Evolutionary conservation across 495 filamentous ascomycete species (phyloP).

Genomic region (Penicillium silybi): DNA sequence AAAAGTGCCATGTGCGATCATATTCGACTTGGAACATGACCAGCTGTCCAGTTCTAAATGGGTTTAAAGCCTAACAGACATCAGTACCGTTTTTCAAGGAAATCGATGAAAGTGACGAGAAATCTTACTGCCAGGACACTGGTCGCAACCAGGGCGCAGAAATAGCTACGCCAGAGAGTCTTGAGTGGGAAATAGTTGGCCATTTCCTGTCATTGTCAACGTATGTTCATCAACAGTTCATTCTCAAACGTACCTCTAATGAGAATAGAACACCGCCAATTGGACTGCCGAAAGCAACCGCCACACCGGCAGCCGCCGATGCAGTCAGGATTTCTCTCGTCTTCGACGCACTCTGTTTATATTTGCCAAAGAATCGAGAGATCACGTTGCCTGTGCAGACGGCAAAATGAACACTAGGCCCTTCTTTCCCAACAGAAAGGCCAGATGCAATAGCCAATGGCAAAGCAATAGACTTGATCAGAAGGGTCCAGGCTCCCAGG

Average conservation of each 20-base stretch:
- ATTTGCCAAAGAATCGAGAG: slow-evolving; percentile 87
- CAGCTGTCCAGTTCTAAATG: slow-evolving; percentile 94
- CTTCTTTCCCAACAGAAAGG: slow-evolving; percentile 94
- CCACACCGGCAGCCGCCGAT: slow-evolving; percentile 91
- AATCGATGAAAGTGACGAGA: not conserved
- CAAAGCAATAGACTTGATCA: slow-evolving; percentile 91
- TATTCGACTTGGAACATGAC: slow-evolving; percentile 99
- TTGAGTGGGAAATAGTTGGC: slow-evolving; percentile 97
- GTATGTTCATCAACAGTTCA: not conserved
- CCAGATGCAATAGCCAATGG: slow-evolving; percentile 93
- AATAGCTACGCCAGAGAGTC: slow-evolving; percentile 97
- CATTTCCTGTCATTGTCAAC: slow-evolving; percentile 63
- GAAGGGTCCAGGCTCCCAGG: slow-evolving; percentile 82
- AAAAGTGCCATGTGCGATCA: slow-evolving; percentile 96
- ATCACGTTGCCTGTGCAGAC: slow-evolving; percentile 98
- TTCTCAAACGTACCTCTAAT: slow-evolving; percentile 56
- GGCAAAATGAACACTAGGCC: slow-evolving; percentile 95
- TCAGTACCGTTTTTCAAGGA: not conserved
- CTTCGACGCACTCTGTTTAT: slow-evolving; percentile 88
- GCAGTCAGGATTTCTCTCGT: slow-evolving; percentile 93
- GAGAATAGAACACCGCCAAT: slow-evolving; percentile 97
- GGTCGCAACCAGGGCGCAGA: slow-evolving; percentile 94
- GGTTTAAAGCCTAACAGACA: slow-evolving; percentile 72
- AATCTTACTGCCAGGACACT: slow-evolving; percentile 72
- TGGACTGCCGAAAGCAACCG: slow-evolving; percentile 93